Conservation (phyloP, 306 rosid species). For the Castanopsis chinensis region DNA sequence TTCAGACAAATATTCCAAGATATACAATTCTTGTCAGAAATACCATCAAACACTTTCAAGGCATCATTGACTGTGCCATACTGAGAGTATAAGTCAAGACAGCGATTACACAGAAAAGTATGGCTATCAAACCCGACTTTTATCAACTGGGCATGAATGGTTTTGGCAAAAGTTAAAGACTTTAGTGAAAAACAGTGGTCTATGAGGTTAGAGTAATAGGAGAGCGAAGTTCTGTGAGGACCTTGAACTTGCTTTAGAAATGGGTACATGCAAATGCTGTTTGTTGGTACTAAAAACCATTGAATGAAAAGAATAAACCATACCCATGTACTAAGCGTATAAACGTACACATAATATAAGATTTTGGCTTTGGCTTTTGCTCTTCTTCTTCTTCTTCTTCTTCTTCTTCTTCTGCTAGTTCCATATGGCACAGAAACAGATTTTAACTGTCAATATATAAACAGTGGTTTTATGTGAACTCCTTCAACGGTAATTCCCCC, state of each 20-base stretch:
- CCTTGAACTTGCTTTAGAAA: slow-evolving; percentile 44
- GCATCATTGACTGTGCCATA: slow-evolving; percentile 51
- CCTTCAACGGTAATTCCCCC: neutral
- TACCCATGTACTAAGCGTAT: neutral
- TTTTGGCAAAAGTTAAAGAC: slow-evolving; percentile 35
- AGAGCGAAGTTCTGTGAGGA: slow-evolving; percentile 34
- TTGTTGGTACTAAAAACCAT: neutral
- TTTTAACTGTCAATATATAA: too few species aligned
- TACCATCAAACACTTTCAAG: slow-evolving; percentile 51
- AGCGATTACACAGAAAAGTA: slow-evolving; percentile 71
- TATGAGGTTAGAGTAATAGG: slow-evolving; percentile 49
- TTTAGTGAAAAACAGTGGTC: slow-evolving; percentile 40
- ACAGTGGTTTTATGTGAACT: neutral
- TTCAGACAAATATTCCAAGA: slow-evolving; percentile 68
- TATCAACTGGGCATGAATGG: slow-evolving; percentile 59
- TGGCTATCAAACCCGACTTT: slow-evolving; percentile 64
- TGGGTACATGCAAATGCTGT: slow-evolving; percentile 55
- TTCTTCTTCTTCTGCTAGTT: neutral
- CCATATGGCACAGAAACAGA: neutral
- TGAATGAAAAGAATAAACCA: neutral
- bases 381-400: neutral
- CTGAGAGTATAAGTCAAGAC: slow-evolving; percentile 49
- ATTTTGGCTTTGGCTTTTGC: neutral
- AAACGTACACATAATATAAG: neutral
- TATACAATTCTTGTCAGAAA: slow-evolving; percentile 51